Evolutionary conservation across 495 filamentous ascomycete species (phyloP), one percentile per base, ranked within the genome.

Genomic region (Penicilliopsis zonata): DNA sequence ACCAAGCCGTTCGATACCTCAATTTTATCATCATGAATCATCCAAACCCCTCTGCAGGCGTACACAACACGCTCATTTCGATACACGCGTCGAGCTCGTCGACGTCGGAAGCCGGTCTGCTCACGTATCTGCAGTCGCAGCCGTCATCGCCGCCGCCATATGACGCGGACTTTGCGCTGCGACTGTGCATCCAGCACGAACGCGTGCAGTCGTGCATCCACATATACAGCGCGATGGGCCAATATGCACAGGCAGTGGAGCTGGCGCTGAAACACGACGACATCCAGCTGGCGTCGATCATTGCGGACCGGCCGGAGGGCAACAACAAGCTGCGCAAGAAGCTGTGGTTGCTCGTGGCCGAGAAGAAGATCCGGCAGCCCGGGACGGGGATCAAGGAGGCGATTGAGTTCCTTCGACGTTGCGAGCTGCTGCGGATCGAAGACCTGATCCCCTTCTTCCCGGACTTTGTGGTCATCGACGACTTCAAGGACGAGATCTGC

Each of bases 401-500:
- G 13, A 90, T 98, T 30, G 86, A 93, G 36, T 94, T 98, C 51
- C 68, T 98, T 9, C 79, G 80, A 41, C 80, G 83, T 9, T 95
- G 88, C 54, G 84, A 93, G 37, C 64, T 96, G 2, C 72, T 98
- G 12, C 77, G 79, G 38, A 98, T 98, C 43, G 90, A 98, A 49
- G 92, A 98, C 46, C 60, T 98, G 13, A 94, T 98, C 24, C 90
- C 92, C 0, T 94, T 95, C 61, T 98, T 98, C 63, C 92, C 90
- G 0, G 90, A 98, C 49, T 98, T 98, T 42, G 85, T 95, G n/a
- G 80, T 94, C 29, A 95, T 98, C 34, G 90, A 98, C 47, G 86
- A 94, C 55, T 96, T 98, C 66, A 95, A 98, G 52, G 84, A 94
- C 31, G 92, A 96, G 47, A 96, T 98, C 14, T 98, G 90, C 61